Conservation (phyloP, 2,329 filamentous ascomycete genomes). For the Fonsecaea monophora region DNA sequence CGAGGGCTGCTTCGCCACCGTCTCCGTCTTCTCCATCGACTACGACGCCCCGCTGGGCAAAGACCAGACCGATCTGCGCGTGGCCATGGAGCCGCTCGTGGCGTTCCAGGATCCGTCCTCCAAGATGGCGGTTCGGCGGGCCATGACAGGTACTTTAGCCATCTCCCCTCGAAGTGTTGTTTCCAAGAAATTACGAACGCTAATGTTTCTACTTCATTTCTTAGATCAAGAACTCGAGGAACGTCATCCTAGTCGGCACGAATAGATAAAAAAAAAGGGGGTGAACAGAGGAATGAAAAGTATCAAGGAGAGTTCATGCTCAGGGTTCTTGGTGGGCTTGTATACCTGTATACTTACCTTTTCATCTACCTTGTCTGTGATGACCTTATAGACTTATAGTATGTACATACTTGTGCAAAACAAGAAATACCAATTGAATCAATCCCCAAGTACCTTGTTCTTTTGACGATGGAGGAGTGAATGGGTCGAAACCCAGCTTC, state of each 20-base stretch:
- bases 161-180: background rate
- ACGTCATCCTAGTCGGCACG: conserved; percentile 9
- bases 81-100: conserved; percentile 26
- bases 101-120: conserved; percentile 17
- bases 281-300: too few species aligned
- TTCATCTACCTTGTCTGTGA: too few species aligned
- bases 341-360: too few species aligned
- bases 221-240: conserved; percentile 16
- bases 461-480: too few species aligned
- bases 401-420: too few species aligned
- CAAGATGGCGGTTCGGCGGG: conserved; percentile 27
- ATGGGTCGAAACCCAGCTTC: too few species aligned
- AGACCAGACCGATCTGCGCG: conserved; percentile 23
- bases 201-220: background rate
- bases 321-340: too few species aligned
- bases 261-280: background rate
- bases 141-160: conserved; percentile 21
- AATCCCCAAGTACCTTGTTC: too few species aligned
- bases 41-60: conserved; percentile 54
- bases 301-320: too few species aligned
- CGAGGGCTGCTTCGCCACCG: conserved; percentile 49
- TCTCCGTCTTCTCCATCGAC: conserved; percentile 60
- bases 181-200: background rate
- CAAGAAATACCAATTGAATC: too few species aligned
- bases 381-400: too few species aligned